A percentile compares a stretch with the other conserved stretches of the same genome.
Conservation (phyloP, 2,329 filamentous ascomycete species). For the Diaporthe citrichinensis region DNA sequence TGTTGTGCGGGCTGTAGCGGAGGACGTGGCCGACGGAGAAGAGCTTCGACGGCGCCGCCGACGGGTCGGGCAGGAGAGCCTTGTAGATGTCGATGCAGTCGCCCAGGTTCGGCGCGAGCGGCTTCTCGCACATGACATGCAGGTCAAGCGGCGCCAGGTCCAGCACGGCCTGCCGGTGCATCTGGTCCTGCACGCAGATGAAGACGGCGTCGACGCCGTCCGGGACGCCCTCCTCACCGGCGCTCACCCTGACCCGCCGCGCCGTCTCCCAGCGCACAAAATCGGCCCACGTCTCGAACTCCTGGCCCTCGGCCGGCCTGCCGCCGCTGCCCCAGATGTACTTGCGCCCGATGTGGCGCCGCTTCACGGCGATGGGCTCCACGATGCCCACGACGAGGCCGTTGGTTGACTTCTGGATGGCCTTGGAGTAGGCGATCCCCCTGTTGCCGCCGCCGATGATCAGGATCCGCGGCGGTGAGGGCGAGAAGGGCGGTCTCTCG, state of each 20-base stretch:
- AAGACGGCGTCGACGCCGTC: slow-evolving; percentile 16
- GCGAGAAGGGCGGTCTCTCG: slow-evolving; percentile 2
- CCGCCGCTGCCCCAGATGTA: slow-evolving; percentile 1
- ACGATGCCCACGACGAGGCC: slow-evolving; percentile 3
- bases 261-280: slow-evolving; percentile 19
- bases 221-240: background rate
- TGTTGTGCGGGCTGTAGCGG: slow-evolving; percentile 20
- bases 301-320: slow-evolving; percentile 21
- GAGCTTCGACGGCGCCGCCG: slow-evolving; percentile 3
- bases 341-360: slow-evolving; percentile 10
- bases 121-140: slow-evolving; percentile 27
- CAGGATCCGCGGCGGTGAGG: background rate
- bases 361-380: slow-evolving; percentile 20
- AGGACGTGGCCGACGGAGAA: slow-evolving; percentile 19
- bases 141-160: background rate
- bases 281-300: slow-evolving; percentile 5
- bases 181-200: slow-evolving; percentile 24
- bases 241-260: background rate
- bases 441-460: slow-evolving; percentile 22
- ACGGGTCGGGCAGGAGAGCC: background rate
- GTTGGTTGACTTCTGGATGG: slow-evolving; percentile 18
- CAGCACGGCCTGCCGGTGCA: slow-evolving; percentile 4
- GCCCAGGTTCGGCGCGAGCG: background rate
- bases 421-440: slow-evolving; percentile 1
- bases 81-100: slow-evolving; percentile 18